phyloP scores from a whole-genome alignment of 257 asterid genomes.

The Salvia splendens region DNA sequence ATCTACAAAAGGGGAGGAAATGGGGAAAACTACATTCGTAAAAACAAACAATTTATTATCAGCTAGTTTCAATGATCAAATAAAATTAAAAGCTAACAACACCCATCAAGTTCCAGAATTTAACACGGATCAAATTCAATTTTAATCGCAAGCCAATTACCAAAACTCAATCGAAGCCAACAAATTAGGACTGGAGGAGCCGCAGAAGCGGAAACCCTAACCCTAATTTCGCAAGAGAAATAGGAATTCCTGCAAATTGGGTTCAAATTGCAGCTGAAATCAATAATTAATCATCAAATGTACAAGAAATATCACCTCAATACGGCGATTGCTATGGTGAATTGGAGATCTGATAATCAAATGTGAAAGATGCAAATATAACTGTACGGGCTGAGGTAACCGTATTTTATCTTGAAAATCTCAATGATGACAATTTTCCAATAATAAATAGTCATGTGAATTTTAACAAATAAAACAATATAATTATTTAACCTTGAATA shows the following conservation, averaged over 20 bases:
- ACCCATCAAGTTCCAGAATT: not conserved
- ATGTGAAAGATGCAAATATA: slow-evolving; percentile 20
- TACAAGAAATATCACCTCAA: slow-evolving; percentile 34
- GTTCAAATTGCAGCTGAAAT: slow-evolving; percentile 15
- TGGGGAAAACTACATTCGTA: not conserved
- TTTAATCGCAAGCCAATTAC: slow-evolving; percentile 3
- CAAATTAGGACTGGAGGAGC: slow-evolving; percentile 4
- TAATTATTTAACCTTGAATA: no score
- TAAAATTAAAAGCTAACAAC: not conserved
- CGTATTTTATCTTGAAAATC: slow-evolving; percentile 28
- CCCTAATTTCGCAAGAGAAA: slow-evolving; percentile 40
- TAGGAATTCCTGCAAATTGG: slow-evolving; percentile 26
- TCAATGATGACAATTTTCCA: not conserved
- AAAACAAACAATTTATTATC: not conserved
- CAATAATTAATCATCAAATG: slow-evolving; percentile 6
- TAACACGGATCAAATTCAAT: slow-evolving; percentile 13
- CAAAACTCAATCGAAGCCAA: slow-evolving; percentile 1
- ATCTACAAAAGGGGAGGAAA: not conserved
- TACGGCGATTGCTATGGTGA: slow-evolving; percentile 21
- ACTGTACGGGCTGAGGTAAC: slow-evolving; percentile 37
- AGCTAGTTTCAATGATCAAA: not conserved
- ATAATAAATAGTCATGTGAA: no score
- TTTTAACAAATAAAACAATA: no score
- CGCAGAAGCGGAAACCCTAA: slow-evolving; percentile 35
- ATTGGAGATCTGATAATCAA: slow-evolving; percentile 39